Evolutionary conservation across 306 rosid species (phyloP).

Genomic region (Luffa aegyptiaca): DNA sequence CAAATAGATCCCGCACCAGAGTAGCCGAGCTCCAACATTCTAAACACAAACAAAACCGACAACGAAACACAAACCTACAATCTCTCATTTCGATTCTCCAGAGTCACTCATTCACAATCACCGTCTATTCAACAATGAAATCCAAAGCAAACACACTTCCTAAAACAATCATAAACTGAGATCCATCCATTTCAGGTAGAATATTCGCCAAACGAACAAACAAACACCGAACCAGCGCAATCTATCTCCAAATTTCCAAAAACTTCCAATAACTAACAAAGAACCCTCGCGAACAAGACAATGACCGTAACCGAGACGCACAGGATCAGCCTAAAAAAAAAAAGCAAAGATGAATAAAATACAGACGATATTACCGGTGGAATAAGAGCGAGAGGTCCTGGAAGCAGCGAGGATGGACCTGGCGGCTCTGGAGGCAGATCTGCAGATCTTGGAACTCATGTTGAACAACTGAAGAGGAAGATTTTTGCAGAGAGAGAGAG

Average conservation of each 20-base stretch:
- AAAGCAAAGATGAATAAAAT: neutral
- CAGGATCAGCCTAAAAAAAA: neutral
- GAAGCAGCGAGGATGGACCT: conserved; percentile 70
- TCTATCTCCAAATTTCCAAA: neutral
- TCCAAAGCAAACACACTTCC: neutral
- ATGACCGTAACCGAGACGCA: neutral
- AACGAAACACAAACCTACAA: neutral
- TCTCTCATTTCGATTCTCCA: neutral
- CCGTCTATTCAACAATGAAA: neutral
- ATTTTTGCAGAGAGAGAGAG: neutral
- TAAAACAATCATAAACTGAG: neutral
- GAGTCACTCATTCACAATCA: neutral
- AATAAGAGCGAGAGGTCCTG: conserved; percentile 43
- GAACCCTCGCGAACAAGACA: neutral
- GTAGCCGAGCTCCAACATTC: neutral
- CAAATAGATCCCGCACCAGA: neutral
- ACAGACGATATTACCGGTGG: conserved; percentile 22
- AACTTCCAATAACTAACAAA: neutral
- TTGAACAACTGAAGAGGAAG: neutral
- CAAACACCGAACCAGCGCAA: neutral
- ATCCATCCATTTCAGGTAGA: neutral
- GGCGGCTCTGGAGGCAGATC: conserved; percentile 64
- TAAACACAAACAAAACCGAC: neutral
- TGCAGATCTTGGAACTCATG: conserved; percentile 57
- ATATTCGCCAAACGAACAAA: neutral